Base-by-base conservation (phyloP, 345 rosid genomes). In the Euphorbia peplus region DNA sequence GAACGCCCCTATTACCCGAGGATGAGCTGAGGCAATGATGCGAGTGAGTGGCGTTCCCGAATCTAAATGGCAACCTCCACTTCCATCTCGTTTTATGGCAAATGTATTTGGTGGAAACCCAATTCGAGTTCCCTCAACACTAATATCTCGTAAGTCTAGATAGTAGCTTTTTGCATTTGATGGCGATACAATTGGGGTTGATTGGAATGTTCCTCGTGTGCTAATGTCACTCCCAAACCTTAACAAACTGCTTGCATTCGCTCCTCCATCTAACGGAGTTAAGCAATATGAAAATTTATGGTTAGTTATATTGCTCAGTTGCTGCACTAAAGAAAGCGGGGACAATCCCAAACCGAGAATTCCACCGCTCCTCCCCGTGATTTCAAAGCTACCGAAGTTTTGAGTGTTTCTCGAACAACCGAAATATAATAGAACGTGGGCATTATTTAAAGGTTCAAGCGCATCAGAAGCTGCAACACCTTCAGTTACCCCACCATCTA, bases 61-160 rank as follows among this genome's bases (percentile, higher is more conserved):
- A 60, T 73, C 77, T 26, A 73, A 69, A 11, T 65, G 0, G 54
- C 63, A 29, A 25, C 76, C 76, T 1, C 76, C 68, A 0, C 0
- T 8, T 0, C 77, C 66, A 39, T 66, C 48, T 12, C 1, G 13
- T 22, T 61, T 65, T 2, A 35, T 0, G 13, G 1, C 12, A 11
- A 78, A 70, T 19, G 22, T 21, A 14, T 66, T 16, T 0, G 60
- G 71, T 0, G 29, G n/a, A 19, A 73, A 73, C 5, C 60, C 24
- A 16, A 69, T 0, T 4, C 62, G 55, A 14, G 7, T 29, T 0
- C 21, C 12, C 8, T 39, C 75, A 37, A 73, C 69, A 14, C 69
- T 69, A 30, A 69, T 65, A 18, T 73, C 72, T 19, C 26, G 28
- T 39, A 39, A 39, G 11, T 39, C 42, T 5, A 39, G 4, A 39